Base-by-base conservation (phyloP, 2,329 filamentous ascomycete genomes). In the Monilinia laxa region DNA sequence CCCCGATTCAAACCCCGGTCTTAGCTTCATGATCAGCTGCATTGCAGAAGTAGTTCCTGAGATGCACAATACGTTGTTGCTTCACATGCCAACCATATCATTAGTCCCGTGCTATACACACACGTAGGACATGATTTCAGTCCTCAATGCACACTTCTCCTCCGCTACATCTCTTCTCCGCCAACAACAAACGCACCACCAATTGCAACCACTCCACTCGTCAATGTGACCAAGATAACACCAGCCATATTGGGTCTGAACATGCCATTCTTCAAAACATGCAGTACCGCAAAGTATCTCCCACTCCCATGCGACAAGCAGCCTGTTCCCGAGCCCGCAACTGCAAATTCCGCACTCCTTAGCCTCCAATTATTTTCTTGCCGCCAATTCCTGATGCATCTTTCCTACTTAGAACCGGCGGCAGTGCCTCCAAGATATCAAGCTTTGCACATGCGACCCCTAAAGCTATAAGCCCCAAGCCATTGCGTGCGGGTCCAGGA, bases 401-500 rank as follows among this genome's bases (percentile, higher is more conserved):
- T 62, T 57, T n/a, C 11, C 20, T 59, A 11, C 73, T 70, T 4
- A 72, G 64, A n/a, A 64, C 35, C 11, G 71, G 70, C n/a, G 70
- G 70, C 2, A 71, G 59, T 3, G 69, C 69, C 64, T 83, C 81
- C 59, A 84, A 76, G 69, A 81, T 80, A 65, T 80, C 78, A 64
- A 84, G 79, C 52, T 79, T 78, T 62, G 80, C 78, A 51, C 80
- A 74, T n/a, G 82, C 82, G 40, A 84, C 80, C 25, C 82, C 82
- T 1, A 84, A 77, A 1, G 81, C 82, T 49, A 83, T 78, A 74
- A 84, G 84, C 7, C 81, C 82, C 6, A 84, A 79, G 0, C 81
- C 81, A n/a, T n/a, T n/a, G n/a, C 3, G 81, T 83, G 14, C 82
- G 78, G 14, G 81, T 79, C 83, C 82, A 84, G 40, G 82, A 80